Evolutionary conservation across 1,284 basidiomycete genomes (phyloP), one percentile per base, ranked within the genome.

Genomic region (Ceratobasidium sp.): DNA sequence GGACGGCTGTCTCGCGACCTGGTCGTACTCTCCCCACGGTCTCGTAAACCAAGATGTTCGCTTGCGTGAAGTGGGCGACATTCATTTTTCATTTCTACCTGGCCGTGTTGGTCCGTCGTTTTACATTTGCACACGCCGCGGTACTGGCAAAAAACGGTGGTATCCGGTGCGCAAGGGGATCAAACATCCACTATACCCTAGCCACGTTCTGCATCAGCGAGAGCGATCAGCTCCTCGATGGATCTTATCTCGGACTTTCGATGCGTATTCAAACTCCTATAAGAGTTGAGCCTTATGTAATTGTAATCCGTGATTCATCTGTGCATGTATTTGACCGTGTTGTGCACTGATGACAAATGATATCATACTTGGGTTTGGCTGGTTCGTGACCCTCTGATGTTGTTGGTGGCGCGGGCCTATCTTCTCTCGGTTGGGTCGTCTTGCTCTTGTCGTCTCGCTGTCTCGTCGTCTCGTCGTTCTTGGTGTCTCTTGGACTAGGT

Each of bases 21-120:
- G 53, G 53, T 27, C 53, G 22, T 54, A 54, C 22, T 54, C 53
- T 27, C 53, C 53, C 22, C 24, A 54, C 22, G 53, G 53, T 7
- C 53, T 54, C 31, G 9, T 54, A 14, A 8, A 29, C 9, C 53
- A 54, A 54, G 31, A 8, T 5, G 22, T 27, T 24, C 17, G 6
- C 17, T 15, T 22, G 51, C 51, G 53, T 24, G 24, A 22, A 22
- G 22, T 54, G 17, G 53, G 53, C 53, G 53, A 54, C 53, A 27
- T 54, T 29, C 53, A 54, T 17, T 54, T 54, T 29, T 54, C 53
- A 9, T 54, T 54, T 27, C 53, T 54, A 24, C n/a, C 53, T 17
- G 53, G 53, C 22, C 53, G 31, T 11, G 22, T 27, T 15, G 24
- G 31, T 24, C 24, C 24, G 53, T 54, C 53, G 22, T 54, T 54